Evolutionary conservation across 352 stramenopile species (phyloP).

Genomic region (Phytophthora sansomeana): DNA sequence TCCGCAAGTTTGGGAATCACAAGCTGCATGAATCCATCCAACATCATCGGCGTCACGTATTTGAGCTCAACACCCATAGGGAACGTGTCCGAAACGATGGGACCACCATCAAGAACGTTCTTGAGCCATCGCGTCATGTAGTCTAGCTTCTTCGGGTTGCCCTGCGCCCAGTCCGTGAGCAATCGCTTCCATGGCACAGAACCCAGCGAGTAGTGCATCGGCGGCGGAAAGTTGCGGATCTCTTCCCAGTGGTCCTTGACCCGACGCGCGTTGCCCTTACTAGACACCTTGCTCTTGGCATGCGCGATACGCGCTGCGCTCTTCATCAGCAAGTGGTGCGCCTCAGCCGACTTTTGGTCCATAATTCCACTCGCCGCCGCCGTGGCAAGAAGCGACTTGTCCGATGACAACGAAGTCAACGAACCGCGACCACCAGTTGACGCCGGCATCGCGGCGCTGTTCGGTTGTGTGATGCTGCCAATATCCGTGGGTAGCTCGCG

Average conservation of each 20-base stretch:
- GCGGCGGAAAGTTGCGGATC: slow-evolving; percentile 83
- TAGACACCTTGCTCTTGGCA: slow-evolving; percentile 74
- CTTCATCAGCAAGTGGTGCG: slow-evolving; percentile 78
- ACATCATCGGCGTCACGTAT: slow-evolving; percentile 91
- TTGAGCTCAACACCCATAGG: slow-evolving; percentile 91
- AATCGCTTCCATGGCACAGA: slow-evolving; percentile 89
- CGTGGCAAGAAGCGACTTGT: slow-evolving; percentile 50
- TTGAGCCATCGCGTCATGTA: slow-evolving; percentile 92
- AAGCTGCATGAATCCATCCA: slow-evolving; percentile 91
- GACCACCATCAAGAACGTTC: slow-evolving; percentile 86
- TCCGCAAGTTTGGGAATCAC: slow-evolving; percentile 90
- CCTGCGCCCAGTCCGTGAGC: slow-evolving; percentile 88
- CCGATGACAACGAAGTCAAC: slow-evolving; percentile 45
- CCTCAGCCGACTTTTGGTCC: slow-evolving; percentile 67
- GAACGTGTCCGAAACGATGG: slow-evolving; percentile 89
- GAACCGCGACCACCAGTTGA: slow-evolving; percentile 31
- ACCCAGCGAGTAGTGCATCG: slow-evolving; percentile 86
- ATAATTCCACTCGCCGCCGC: slow-evolving; percentile 43
- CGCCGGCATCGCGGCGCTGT: slow-evolving; percentile 4
- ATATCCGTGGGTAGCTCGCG: slow-evolving; percentile 79
- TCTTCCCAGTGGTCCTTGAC: slow-evolving; percentile 92
- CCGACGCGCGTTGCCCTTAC: slow-evolving; percentile 78
- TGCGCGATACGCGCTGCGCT: slow-evolving; percentile 68
- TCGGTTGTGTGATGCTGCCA: slow-evolving; percentile 53
- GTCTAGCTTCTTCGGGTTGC: slow-evolving; percentile 91